Evolutionary conservation across 1,284 basidiomycete species (phyloP).

Genomic region (Ganoderma multipileum): DNA sequence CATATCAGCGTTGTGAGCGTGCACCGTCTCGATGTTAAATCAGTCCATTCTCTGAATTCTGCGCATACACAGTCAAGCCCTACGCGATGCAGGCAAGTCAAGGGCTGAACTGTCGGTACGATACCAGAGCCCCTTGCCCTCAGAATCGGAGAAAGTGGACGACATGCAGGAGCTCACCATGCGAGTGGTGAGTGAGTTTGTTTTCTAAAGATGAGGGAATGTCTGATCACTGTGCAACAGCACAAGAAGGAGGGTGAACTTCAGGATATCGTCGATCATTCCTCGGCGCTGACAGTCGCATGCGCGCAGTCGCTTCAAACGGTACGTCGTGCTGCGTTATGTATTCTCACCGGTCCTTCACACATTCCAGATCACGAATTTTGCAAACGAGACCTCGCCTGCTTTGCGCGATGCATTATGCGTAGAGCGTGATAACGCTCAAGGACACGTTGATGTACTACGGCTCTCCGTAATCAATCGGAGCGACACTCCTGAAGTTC

Average conservation of each 20-base stretch:
- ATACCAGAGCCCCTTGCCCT: conserved; percentile 24
- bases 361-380: conserved; percentile 13
- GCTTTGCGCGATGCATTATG: conserved; percentile 22
- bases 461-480: conserved; percentile 27
- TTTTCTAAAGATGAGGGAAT: neutral
- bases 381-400: conserved; percentile 19
- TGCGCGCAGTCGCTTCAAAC: conserved; percentile 23
- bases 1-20: conserved; percentile 12
- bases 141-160: neutral
- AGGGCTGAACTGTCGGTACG: conserved; percentile 15
- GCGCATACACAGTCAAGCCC: conserved; percentile 11
- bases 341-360: neutral
- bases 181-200: conserved; percentile 12
- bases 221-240: conserved; percentile 4
- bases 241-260: conserved; percentile 23
- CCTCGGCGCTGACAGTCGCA: conserved; percentile 22
- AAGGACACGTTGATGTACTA: conserved; percentile 29
- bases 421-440: conserved; percentile 15
- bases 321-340: conserved; percentile 7
- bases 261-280: conserved; percentile 23
- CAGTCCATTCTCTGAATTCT: neutral
- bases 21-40: too few species aligned
- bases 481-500: neutral
- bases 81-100: neutral
- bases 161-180: conserved; percentile 1